Evolutionary conservation across 306 rosid genomes (phyloP), one percentile per base, ranked within the genome.

Genomic region (Oemleria cerasiformis): DNA sequence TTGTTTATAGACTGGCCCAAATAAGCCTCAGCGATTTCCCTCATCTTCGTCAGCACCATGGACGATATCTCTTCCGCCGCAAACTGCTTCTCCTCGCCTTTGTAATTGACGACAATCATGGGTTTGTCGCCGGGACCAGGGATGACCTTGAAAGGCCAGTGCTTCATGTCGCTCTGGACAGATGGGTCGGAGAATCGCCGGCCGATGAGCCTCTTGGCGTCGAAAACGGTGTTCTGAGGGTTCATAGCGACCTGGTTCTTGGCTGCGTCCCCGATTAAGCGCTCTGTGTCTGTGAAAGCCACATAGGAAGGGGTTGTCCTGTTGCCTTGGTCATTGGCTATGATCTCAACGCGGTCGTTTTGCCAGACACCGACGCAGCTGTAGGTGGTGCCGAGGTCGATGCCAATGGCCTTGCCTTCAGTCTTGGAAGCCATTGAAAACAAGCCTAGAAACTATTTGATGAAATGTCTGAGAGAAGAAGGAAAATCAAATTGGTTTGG

Each of bases 181-280:
- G 85, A 20, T 3, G 85, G 73, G 65, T 84, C 85, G 0, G 85
- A 78, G 63, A 68, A 84, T 17, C 81, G 47, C 11, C 81, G 47
- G 0, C 83, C 85, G 6, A 84, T 84, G 19, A 81, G 77, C 1
- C 81, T 63, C 49, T 84, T 84, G 19, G 85, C 88, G n/a, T 78
- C 84, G 67, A 84, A 84, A 6, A 84, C 85, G 12, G 87, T 84
- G 77, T 84, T 84, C 1, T 71, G 81, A 0, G 87, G 87, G 44
- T 84, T 84, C 87, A 84, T 80, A n/a, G 83, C 87, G 3, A 80
- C 87, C n/a, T 84, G 87, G 58, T 83, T 83, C 78, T 83, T 83
- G 6, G 87, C 87, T 0, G 86, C 86, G 8, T 82, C 36, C 4
- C 36, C 36, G 2, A 30, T 30, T 69, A 82, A 68, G 30, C 81